phyloP scores from a whole-genome alignment of 257 asterid species.

The Solanum clarkiae region DNA sequence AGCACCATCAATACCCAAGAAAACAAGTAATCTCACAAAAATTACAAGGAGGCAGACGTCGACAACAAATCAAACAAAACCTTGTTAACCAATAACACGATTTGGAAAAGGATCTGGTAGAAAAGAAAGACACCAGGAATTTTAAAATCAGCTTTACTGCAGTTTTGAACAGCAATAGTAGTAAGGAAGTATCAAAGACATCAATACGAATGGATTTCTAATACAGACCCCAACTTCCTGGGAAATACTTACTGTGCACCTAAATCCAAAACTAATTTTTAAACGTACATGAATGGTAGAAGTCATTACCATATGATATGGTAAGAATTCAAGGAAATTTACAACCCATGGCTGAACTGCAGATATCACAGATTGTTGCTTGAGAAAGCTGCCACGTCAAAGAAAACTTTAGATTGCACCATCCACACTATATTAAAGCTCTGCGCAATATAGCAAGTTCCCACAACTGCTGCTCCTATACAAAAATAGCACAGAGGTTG shows the following conservation, averaged over 20 bases:
- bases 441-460: neutral
- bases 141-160: neutral
- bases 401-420: neutral
- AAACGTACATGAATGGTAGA: neutral
- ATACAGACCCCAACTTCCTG: neutral
- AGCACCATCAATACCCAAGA: neutral
- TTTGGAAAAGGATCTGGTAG: neutral
- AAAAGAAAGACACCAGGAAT: neutral
- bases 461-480: neutral
- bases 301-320: neutral
- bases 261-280: neutral
- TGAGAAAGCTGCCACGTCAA: neutral
- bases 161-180: neutral
- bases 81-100: neutral
- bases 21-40: neutral
- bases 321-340: neutral
- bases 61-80: neutral
- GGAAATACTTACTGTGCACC: neutral
- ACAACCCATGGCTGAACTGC: neutral
- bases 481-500: neutral
- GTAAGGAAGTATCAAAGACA: neutral
- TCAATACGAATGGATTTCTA: neutral
- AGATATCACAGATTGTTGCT: neutral
- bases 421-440: neutral
- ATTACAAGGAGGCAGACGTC: neutral